Evolutionary conservation across 75 land plant species (phyloP).

Genomic region (Pinus taeda): DNA sequence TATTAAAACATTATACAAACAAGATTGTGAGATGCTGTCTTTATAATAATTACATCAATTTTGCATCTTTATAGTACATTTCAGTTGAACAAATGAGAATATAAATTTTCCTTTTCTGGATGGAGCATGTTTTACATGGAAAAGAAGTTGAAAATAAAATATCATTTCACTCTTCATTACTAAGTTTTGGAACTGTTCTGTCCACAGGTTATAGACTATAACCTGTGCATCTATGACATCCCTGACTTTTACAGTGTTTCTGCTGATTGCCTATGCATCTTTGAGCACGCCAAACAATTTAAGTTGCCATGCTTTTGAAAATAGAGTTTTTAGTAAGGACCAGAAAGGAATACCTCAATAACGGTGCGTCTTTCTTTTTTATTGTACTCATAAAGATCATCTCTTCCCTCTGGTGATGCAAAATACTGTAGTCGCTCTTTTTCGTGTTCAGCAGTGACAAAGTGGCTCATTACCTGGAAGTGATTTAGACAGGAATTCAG

Average conservation of each 20-base stretch:
- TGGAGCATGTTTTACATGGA: not conserved
- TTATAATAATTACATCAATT: slow-evolving; percentile 6
- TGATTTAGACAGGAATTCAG: not conserved
- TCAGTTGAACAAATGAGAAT: not conserved
- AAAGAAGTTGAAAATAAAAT: not conserved
- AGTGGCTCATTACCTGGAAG: slow-evolving; percentile 78
- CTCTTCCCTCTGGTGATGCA: slow-evolving; percentile 90
- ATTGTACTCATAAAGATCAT: slow-evolving; percentile 91
- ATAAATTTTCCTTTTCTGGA: not conserved
- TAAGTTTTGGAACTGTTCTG: not conserved
- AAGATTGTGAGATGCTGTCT: not conserved
- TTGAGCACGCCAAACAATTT: not conserved
- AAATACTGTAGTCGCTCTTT: slow-evolving; percentile 90
- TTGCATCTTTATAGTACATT: not conserved
- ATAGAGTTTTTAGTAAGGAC: not conserved
- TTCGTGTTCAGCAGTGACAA: slow-evolving; percentile 91
- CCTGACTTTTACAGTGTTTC: not conserved
- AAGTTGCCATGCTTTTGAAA: not conserved
- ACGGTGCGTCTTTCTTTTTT: slow-evolving; percentile 88
- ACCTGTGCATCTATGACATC: not conserved
- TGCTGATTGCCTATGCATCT: not conserved
- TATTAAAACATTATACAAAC: not conserved
- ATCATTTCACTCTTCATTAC: not conserved
- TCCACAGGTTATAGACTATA: not conserved
- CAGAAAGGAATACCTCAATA: slow-evolving; percentile 54